Evolutionary conservation across 352 stramenopile species (phyloP), one percentile per base, ranked within the genome.

Genomic region (Globisporangium splendens): DNA sequence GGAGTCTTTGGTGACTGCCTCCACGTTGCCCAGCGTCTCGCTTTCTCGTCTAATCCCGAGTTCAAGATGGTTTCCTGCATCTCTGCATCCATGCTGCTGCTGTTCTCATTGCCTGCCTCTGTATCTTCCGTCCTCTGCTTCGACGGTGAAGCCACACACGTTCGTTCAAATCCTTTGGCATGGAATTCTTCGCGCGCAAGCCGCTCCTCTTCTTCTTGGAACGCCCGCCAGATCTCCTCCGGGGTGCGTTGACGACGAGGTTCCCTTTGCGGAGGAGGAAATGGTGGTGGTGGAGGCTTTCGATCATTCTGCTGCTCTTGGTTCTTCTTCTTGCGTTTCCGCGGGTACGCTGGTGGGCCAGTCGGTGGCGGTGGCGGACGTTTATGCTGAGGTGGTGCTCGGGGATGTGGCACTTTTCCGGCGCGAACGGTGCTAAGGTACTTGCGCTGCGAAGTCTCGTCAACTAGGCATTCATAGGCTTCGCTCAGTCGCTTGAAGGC

Each of bases 401-500:
- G 24, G 24, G 24, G 2, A 5, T 31, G 28, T 10, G 28, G 28
- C 5, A 8, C 28, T 35, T 8, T 6, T 35, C 28, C 41, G 24
- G 13, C 22, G n/a, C 42, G 18, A 46, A 57, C 22, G 35, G 65
- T 61, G 46, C 56, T 52, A 12, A 89, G 39, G 69, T 94, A 91
- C 38, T 59, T 67, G n/a, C 69, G 65, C 61, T 89, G 82, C 1
- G 54, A 65, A 4, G 8, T 33, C 58, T 84, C 70, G 39, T 88
- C 59, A 8, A 69, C 61, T 2, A 94, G 66, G 64, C 84, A 91
- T 44, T 92, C 82, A 59, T 94, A 94, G 2, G 84, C 82, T 33
- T 81, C 67, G 50, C 80, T 88, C 31, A 94, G 56, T 7, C 80
- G 80, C 66, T 91, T 90, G 69, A 94, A 94, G 5, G 82, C 82